Evolutionary conservation across 768 basidiomycete species (phyloP).

Genomic region (Psilocybe azurescens): DNA sequence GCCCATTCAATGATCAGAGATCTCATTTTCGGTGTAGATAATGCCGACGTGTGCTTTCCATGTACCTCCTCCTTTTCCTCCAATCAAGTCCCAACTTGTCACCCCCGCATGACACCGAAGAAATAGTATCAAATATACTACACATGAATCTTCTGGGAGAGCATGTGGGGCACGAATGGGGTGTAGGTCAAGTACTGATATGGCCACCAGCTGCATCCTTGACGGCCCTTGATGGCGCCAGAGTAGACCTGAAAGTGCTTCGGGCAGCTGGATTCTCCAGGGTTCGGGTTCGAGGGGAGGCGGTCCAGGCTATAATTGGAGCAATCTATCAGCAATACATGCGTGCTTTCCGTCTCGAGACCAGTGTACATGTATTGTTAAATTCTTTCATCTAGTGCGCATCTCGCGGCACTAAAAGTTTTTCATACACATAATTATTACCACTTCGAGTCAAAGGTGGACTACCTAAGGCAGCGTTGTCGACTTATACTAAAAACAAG

Average conservation of each 20-base stretch:
- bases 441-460: slow-evolving; percentile 46
- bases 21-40: too few relatives aligned
- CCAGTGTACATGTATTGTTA: slow-evolving; percentile 2
- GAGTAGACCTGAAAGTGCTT: slow-evolving; percentile 29
- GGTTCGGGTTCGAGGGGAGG: slow-evolving; percentile 78
- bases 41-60: slow-evolving; percentile 35
- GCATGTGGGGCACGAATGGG: slow-evolving; percentile 77
- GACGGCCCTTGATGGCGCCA: slow-evolving; percentile 35
- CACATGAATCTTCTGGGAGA: slow-evolving; percentile 78
- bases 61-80: slow-evolving; percentile 77
- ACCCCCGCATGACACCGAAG: slow-evolving; percentile 60
- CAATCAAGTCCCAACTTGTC: slow-evolving; percentile 55
- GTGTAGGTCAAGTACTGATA: slow-evolving; percentile 70
- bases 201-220: slow-evolving; percentile 69
- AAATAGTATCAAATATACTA: slow-evolving; percentile 57
- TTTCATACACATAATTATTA: slow-evolving; percentile 54
- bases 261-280: slow-evolving; percentile 73
- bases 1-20: too few relatives aligned
- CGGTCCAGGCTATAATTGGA: slow-evolving; percentile 78
- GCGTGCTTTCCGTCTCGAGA: slow-evolving; percentile 28
- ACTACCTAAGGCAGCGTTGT: slow-evolving; percentile 37
- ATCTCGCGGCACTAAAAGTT: slow-evolving; percentile 49
- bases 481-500: too few relatives aligned
- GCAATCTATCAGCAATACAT: slow-evolving; percentile 85
- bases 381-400: slow-evolving; percentile 42